Base-by-base conservation (phyloP, 441 rosid genomes). In the Geranium incanum region DNA sequence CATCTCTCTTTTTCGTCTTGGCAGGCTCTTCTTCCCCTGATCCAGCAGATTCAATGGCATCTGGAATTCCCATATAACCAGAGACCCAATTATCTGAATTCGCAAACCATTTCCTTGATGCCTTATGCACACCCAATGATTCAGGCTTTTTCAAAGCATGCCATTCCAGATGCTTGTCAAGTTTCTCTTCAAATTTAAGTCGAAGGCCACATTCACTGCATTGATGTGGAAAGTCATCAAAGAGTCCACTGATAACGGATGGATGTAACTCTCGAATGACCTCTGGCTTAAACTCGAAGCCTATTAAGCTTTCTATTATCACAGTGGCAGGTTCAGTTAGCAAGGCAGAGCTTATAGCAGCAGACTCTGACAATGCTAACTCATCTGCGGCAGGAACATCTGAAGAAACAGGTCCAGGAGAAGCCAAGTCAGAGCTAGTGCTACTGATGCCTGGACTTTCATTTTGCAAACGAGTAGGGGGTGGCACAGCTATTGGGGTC, bases 121-220 rank as follows among this genome's bases (percentile, higher is more conserved):
- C 71, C 77, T 37, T 73, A 41, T 37, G 71, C 48, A 62, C 52
- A 77, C 65, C 86, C 73, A 77, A 78, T 68, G 75, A 72, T 50
- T 81, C 86, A 19, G 70, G 33, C 77, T 84, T 78, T 73, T 74
- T 89, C 73, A 76, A 76, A 69, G 81, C 80, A 78, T 95, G 99
- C 91, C 95, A 87, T 79, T 84, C 86, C 80, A 88, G 69, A 84
- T 95, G 99, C 67, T 82, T 84, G 70, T 85, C 87, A 67, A 92
- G 85, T 69, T 69, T 86, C 75, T 87, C 93, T 79, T 80, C 79
- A 33, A 81, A 77, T 78, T 88, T 91, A 77, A 95, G 88, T 52
- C 76, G 86, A 81, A 93, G 80, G 16, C 97, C 91, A 72, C 99
- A 92, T 70, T 87, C 77, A 74, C 82, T 84, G 81, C 99, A 95